A percentile compares a stretch with the other conserved stretches of the same genome.
phyloP scores from a whole-genome alignment of 1,139 yeast genomes.

The Suhomyces maxii region DNA sequence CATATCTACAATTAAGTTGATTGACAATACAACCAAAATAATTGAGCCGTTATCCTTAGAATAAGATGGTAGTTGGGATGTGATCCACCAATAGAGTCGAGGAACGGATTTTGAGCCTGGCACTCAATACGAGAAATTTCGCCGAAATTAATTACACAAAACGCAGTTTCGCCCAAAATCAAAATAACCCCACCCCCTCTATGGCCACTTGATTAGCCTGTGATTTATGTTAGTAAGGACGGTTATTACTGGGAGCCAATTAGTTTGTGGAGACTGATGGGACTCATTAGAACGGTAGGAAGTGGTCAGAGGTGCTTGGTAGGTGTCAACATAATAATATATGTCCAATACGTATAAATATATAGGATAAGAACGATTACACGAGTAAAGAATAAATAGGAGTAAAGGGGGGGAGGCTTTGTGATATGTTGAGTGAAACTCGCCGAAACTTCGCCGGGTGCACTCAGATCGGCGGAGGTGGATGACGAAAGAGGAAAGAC shows the following conservation, averaged over 20 bases:
- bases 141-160: constrained; percentile 14
- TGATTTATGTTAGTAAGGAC: background rate
- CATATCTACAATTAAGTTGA: background rate
- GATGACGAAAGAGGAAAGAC: constrained; percentile 2
- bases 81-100: constrained; percentile 1
- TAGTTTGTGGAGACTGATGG: too few species aligned
- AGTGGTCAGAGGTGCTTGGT: background rate
- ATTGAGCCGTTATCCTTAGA: background rate
- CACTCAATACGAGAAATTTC: constrained; percentile 7
- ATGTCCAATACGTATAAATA: too few species aligned
- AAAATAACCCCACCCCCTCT: background rate
- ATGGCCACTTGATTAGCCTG: background rate
- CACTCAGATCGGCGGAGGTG: background rate
- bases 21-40: background rate
- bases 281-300: background rate
- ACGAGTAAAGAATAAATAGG: background rate
- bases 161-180: constrained; percentile 1
- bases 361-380: too few species aligned
- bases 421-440: constrained; percentile 8
- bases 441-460: constrained; percentile 35
- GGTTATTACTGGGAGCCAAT: too few species aligned
- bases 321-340: too few species aligned
- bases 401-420: background rate
- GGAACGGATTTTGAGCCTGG: background rate
- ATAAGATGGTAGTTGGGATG: background rate